Percentiles rank a stretch among this genome's conserved stretches.
phyloP scores from a whole-genome alignment of 768 basidiomycete species.

The Arthromyces matolae region DNA sequence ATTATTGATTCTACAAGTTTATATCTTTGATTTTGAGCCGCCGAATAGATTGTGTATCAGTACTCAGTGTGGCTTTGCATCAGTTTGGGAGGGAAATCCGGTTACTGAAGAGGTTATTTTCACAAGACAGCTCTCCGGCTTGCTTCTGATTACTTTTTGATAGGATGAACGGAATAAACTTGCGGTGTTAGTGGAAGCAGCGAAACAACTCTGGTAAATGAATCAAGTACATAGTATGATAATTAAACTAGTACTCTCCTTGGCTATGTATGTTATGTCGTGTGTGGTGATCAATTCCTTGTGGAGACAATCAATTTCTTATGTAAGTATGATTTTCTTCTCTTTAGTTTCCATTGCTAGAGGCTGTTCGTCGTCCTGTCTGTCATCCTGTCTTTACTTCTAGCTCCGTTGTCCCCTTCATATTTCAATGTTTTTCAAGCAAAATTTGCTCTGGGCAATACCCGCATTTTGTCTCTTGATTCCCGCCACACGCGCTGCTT shows the following conservation, averaged over 20 bases:
- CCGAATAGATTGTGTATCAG: slow-evolving; percentile 47
- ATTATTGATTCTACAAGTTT: background rate
- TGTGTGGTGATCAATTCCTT: slow-evolving; percentile 14
- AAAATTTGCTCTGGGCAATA: slow-evolving; percentile 17
- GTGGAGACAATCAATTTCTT: slow-evolving; percentile 10
- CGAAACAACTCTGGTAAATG: slow-evolving; percentile 42
- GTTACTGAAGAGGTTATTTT: slow-evolving; percentile 41
- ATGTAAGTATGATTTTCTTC: background rate
- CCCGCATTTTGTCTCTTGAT: slow-evolving; percentile 20
- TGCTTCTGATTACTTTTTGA: background rate
- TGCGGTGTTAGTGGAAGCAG: slow-evolving; percentile 38
- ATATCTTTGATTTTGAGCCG: slow-evolving; percentile 6
- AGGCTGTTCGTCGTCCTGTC: slow-evolving; percentile 17
- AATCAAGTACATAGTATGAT: too few species aligned
- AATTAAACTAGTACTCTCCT: too few species aligned
- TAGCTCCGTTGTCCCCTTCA: slow-evolving; percentile 12
- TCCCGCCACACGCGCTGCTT: slow-evolving; percentile 32
- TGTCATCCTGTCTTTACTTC: slow-evolving; percentile 15
- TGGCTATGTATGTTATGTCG: too few species aligned
- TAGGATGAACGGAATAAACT: slow-evolving; percentile 52
- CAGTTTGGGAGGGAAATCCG: slow-evolving; percentile 55
- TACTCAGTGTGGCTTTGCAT: slow-evolving; percentile 64
- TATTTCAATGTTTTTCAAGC: too few species aligned
- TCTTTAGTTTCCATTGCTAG: background rate
- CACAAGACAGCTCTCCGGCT: background rate